Evolutionary conservation across 2,329 filamentous ascomycete genomes (phyloP).

Genomic region (Exophiala sp.): DNA sequence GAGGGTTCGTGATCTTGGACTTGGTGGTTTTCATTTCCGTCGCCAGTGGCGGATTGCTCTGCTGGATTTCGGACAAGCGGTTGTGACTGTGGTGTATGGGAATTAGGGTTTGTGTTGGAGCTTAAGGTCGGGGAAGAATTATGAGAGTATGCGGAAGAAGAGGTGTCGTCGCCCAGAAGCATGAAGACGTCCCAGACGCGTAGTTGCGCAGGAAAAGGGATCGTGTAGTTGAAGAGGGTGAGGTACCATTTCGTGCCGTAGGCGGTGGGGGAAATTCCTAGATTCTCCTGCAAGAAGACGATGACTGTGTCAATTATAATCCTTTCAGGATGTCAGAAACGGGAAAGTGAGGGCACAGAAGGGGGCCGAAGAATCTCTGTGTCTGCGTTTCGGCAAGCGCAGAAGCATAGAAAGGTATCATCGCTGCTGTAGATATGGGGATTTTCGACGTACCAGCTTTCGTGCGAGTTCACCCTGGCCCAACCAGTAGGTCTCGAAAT

Average conservation of each 20-base stretch:
- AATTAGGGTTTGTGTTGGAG: background rate
- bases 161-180: slow-evolving; percentile 67
- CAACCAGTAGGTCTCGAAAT: slow-evolving; percentile 83
- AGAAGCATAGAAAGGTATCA: background rate
- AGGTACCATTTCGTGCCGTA: slow-evolving; percentile 97
- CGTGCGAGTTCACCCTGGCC: slow-evolving; percentile 67
- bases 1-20: slow-evolving; percentile 6
- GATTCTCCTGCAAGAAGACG: slow-evolving; percentile 53
- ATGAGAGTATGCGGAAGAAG: background rate
- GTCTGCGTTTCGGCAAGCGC: too few species aligned
- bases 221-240: slow-evolving; percentile 93
- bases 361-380: background rate
- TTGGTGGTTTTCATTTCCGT: background rate
- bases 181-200: slow-evolving; percentile 98
- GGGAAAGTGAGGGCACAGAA: too few species aligned
- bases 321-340: too few species aligned
- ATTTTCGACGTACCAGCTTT: slow-evolving; percentile 60
- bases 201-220: slow-evolving; percentile 88
- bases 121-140: background rate
- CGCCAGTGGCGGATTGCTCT: background rate
- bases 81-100: slow-evolving; percentile 24
- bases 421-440: background rate
- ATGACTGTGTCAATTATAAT: background rate
- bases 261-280: slow-evolving; percentile 78
- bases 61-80: slow-evolving; percentile 19